Evolutionary conservation across 495 filamentous ascomycete genomes (phyloP), one percentile per base, ranked within the genome.

Genomic region (Friedmanniomyces endolithicus): DNA sequence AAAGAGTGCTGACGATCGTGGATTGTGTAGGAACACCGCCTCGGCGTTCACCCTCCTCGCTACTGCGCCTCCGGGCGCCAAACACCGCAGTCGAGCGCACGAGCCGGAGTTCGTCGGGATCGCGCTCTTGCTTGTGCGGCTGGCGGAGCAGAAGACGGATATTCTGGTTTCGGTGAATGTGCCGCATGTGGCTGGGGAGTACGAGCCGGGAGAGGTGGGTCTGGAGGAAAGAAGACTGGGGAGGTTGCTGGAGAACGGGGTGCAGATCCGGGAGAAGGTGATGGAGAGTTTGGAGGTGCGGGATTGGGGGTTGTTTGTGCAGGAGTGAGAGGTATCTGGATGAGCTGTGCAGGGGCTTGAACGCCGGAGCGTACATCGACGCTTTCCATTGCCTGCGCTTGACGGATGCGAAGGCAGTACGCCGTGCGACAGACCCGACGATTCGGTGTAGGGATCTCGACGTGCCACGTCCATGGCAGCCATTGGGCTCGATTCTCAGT

Each of bases 121-220:
- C 48, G 72, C 86, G 50, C 65, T 88, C 41, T 79, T 78, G 14
- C 71, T 96, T 46, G 72, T 96, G 27, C 71, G 92, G 27, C 72
- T 98, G 24, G 78, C 78, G 68, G 72, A 78, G 59, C 76, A 94
- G 68, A 71, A 70, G 58, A 90, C 92, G 14, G 92, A 98, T 71
- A 64, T 98, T n/a, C 66, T 95, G 24, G 79, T 94, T 53, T 86
- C 87, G 27, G 78, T 95, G 66, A 97, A 97, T 71, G 84, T 95
- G 31, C 92, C 90, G 24, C 83, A 88, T 67, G 19, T 62, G 1
- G 70, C 76, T 58, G 76, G 75, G n/a, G 74, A 78, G 65, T 78
- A 83, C 58, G 74, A 77, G 48, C 75, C 71, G 53, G 78, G 80
- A 20, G 84, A 87, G 48, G 80, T 88, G 56, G 71, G 85, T 50